Percentiles rank a stretch among this genome's conserved stretches.
phyloP scores from a whole-genome alignment of 441 rosid genomes.

The Capsella rubella region DNA sequence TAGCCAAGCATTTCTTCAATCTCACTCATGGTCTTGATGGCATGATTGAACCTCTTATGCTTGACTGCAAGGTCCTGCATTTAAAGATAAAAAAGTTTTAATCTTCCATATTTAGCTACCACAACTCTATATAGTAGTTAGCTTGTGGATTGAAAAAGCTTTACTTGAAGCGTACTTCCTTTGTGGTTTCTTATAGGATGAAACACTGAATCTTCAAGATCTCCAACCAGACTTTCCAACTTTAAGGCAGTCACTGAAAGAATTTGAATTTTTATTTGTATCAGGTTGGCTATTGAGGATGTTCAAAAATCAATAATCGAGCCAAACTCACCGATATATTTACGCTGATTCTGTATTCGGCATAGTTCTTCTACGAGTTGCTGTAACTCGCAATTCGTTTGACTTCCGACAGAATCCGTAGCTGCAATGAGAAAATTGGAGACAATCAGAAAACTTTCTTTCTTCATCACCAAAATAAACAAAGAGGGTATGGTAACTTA shows the following conservation, averaged over 20 bases:
- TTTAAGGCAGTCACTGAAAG: conserved; percentile 64
- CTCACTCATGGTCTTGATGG: conserved; percentile 58
- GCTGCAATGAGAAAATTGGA: conserved; percentile 43
- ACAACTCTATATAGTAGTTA: not conserved
- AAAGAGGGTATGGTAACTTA: conserved; percentile 29
- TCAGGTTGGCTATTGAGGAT: conserved; percentile 18
- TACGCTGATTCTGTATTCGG: conserved; percentile 52
- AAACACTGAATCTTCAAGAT: conserved; percentile 81
- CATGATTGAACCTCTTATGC: conserved; percentile 58
- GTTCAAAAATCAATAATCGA: not conserved
- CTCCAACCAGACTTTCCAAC: conserved; percentile 86
- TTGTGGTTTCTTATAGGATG: conserved; percentile 43
- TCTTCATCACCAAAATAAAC: not conserved
- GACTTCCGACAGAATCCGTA: conserved; percentile 41
- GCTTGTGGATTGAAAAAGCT: conserved; percentile 49
- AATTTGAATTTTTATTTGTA: conserved; percentile 30
- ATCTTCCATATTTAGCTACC: not conserved
- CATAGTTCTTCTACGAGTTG: conserved; percentile 57
- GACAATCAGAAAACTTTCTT: not conserved
- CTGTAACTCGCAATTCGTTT: conserved; percentile 54
- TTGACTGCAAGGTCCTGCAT: conserved; percentile 62
- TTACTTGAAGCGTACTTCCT: conserved; percentile 55
- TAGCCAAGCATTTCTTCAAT: conserved; percentile 58
- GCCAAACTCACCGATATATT: conserved; percentile 59
- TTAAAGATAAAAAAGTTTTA: not conserved